Base-by-base conservation (phyloP, 2,329 filamentous ascomycete species). In the Paracoccidioides brasiliensis region DNA sequence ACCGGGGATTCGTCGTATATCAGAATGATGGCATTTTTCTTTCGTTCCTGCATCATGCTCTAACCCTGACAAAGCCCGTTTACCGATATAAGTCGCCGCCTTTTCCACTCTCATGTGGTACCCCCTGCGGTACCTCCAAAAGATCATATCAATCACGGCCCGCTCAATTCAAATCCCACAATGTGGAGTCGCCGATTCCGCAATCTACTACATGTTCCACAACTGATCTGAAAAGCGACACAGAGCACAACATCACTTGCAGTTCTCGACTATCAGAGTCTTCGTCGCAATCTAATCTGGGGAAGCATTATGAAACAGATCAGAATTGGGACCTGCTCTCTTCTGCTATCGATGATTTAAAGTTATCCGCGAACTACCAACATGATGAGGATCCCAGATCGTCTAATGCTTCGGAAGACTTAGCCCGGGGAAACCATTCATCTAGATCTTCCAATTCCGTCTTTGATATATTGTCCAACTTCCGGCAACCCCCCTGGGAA, bases 11-110 rank as follows among this genome's bases (percentile, higher is more conserved):
- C 62, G 60, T 67, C 42, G 56, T 61, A 57, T 58, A 66, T 55
- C 55, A 58, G 54, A 57, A 58, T 52, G 59, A 60, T 10, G 61
- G 59, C 40, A 63, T 79, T 5, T 68, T 82, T 12, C 70, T 83
- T 4, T 82, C 84, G 0, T 89, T 89, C 56, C 75, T 90, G 5
- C 89, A 88, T 65, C 83, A 86, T 60, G 89, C 86, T 4, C 74
- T 78, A 57, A 88, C 85, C 0, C 76, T 85, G 37, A 57, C 59
- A 4, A 55, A 57, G 12, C 55, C 63, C 33, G 33, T 9, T 6
- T 15, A 15, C 33, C 46, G 46, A 6, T 50, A 38, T 14, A 50
- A 50, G 35, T 43, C 50, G 37, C 38, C 14, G n/a, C 50, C 50
- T 37, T 15, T 33, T 9, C 38, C 28, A 2, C 14, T 42, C 12